Evolutionary conservation across 495 filamentous ascomycete species (phyloP).

Genomic region (Neurospora sp.): DNA sequence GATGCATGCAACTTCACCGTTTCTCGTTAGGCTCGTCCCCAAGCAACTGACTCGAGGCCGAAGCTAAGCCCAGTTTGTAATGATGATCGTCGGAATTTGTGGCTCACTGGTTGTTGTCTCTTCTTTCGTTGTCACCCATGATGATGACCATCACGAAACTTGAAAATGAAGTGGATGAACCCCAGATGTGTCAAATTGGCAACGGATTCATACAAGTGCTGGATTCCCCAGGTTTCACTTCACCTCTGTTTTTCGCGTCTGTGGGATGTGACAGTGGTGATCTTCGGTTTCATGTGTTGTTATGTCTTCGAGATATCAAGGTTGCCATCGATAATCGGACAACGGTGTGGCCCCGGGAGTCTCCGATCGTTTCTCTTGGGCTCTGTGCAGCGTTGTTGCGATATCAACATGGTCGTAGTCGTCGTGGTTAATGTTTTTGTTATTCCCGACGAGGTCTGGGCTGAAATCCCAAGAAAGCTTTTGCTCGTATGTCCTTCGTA

Average conservation of each 20-base stretch:
- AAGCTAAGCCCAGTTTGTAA: background rate
- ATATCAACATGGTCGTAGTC: background rate
- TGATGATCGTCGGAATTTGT: background rate
- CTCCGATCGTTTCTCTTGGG: background rate
- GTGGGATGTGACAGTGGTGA: background rate
- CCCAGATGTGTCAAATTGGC: background rate
- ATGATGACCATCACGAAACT: background rate
- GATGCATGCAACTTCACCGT: background rate
- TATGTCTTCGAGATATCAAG: background rate
- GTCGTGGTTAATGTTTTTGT: background rate
- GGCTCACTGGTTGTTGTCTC: background rate
- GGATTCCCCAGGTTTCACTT: background rate
- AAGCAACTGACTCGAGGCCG: background rate
- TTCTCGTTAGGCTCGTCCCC: background rate
- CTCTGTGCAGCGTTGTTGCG: background rate
- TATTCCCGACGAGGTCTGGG: background rate
- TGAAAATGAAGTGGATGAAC: background rate
- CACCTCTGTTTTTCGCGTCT: background rate
- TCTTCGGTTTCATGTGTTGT: background rate
- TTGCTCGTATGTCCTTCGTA: background rate
- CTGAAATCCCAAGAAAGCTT: background rate
- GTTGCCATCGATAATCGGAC: background rate
- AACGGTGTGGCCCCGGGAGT: background rate
- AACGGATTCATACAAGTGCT: background rate
- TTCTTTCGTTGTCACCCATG: background rate